A percentile compares a stretch with the other conserved stretches of the same genome.
These are phyloP conservation scores for Microbotryum silenes-acaulis DNA, from an alignment of 1,284 basidiomycete genomes.

Conservation along the genomic window DNA sequence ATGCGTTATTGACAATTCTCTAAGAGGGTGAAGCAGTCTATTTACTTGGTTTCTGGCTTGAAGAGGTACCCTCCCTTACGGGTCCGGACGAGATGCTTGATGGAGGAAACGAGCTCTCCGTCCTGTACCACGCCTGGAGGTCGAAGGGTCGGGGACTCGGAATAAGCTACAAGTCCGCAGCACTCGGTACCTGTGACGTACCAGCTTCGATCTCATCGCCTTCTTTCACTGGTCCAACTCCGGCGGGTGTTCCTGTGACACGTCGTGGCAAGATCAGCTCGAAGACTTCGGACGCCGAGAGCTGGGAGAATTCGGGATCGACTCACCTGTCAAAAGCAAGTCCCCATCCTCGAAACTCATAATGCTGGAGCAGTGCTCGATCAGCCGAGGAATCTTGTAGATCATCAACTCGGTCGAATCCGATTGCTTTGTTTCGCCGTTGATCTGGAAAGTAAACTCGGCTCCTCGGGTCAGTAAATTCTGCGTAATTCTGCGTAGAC, in stretches of 20 bases:
- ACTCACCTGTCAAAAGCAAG: conserved; percentile 39
- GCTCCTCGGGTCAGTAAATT: background rate
- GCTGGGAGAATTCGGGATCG: background rate
- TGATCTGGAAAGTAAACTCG: conserved; percentile 51
- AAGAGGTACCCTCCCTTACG: conserved; percentile 61
- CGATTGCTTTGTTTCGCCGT: conserved; percentile 72
- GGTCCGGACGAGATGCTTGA: conserved; percentile 41
- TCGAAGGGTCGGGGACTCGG: background rate
- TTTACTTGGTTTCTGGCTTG: conserved; percentile 30
- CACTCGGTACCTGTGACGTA: conserved; percentile 53
- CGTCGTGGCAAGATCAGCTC: background rate
- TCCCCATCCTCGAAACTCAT: conserved; percentile 80
- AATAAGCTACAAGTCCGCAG: conserved; percentile 49
- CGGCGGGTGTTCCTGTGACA: conserved; percentile 63
- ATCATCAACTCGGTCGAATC: conserved; percentile 88
- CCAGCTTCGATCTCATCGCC: conserved; percentile 75
- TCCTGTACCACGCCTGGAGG: conserved; percentile 12
- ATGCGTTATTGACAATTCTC: too few species aligned
- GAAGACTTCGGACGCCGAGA: too few species aligned
- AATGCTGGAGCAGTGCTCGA: conserved; percentile 86
- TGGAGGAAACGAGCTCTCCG: conserved; percentile 59
- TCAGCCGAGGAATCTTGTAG: conserved; percentile 74
- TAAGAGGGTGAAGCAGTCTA: background rate
- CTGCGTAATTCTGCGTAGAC: background rate
- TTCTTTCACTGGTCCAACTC: conserved; percentile 68